These are phyloP conservation scores for Seiridium cupressi DNA, from an alignment of 2,329 filamentous ascomycete species.

Conservation along the genomic window DNA sequence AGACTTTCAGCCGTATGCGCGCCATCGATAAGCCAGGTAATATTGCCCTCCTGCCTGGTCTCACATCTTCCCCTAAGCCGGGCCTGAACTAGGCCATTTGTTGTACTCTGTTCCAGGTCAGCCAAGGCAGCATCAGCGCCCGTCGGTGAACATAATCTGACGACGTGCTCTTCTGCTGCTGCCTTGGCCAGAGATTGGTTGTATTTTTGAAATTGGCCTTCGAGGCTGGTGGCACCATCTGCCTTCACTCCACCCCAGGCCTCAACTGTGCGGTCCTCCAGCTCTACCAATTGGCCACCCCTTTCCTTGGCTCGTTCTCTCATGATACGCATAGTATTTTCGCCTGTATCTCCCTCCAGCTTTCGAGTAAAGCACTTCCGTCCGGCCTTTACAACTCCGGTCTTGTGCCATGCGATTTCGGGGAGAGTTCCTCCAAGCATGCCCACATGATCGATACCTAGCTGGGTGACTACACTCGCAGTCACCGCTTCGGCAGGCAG, in stretches of 20 bases:
- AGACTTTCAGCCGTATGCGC: conserved; percentile 87
- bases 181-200: conserved; percentile 58
- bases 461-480: conserved; percentile 71
- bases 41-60: conserved; percentile 46
- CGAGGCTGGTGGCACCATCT: conserved; percentile 33
- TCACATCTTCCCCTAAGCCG: conserved; percentile 78
- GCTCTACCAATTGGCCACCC: conserved; percentile 39
- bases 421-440: conserved; percentile 78
- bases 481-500: conserved; percentile 62
- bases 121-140: neutral
- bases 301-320: conserved; percentile 59
- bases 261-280: conserved; percentile 35
- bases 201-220: conserved; percentile 52
- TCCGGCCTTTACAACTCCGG: conserved; percentile 75
- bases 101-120: conserved; percentile 17
- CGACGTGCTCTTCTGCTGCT: conserved; percentile 54
- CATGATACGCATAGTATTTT: conserved; percentile 44
- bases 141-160: conserved; percentile 32
- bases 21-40: conserved; percentile 81
- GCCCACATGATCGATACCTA: conserved; percentile 82
- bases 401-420: conserved; percentile 88
- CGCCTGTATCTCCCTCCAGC: conserved; percentile 48
- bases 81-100: conserved; percentile 63
- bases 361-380: conserved; percentile 61
- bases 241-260: conserved; percentile 37